Evolutionary conservation across 2,329 filamentous ascomycete species (phyloP), one percentile per base, ranked within the genome.

Genomic region (Metarhizium sp.): DNA sequence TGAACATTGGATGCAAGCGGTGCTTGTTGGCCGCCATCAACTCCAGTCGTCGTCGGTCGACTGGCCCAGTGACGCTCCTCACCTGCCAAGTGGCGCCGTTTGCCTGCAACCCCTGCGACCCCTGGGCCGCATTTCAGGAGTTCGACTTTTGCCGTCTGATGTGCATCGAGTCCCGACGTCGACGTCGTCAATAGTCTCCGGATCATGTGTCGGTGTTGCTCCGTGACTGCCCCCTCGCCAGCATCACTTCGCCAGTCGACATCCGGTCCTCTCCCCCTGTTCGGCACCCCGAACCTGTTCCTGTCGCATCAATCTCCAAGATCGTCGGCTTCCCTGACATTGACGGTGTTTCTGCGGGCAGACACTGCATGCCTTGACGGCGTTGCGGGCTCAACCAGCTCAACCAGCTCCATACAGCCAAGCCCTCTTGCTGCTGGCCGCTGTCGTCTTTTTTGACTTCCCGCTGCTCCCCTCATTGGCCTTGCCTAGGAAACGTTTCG

Each of bases 201-300:
- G 67, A 68, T 68, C 67, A 72, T 74, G 73, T 73, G 70, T 74
- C 67, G 63, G 65, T 64, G 53, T 40, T 40, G 14, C 38, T 40
- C 38, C 38, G 38, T 16, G 14, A 14, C 14, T 40, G 11, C 11
- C 53, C 57, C 54, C 56, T 59, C 56, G 58, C 52, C 45, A 40
- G 18, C 45, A 43, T 49, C 14, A 18, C n/a, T 4, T 30, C 40
- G 36, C 42, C 48, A 42, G 45, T 50, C 52, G 14, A 14, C 38
- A 40, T n/a, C 38, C 14, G 10, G 45, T 43, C 36, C 18, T 50
- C 45, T 42, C 36, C 36, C 32, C 18, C 36, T 29, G 34, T 40
- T 29, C 34, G 38, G 20, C 43, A 45, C 32, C 30, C 36, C 25
- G 49, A 36, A 52, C 38, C 40, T 54, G 56, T 30, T 49, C 32